Evolutionary conservation across 129 eudicot species (phyloP), one percentile per base, ranked within the genome.

Genomic region (Kitagawia praeruptora): DNA sequence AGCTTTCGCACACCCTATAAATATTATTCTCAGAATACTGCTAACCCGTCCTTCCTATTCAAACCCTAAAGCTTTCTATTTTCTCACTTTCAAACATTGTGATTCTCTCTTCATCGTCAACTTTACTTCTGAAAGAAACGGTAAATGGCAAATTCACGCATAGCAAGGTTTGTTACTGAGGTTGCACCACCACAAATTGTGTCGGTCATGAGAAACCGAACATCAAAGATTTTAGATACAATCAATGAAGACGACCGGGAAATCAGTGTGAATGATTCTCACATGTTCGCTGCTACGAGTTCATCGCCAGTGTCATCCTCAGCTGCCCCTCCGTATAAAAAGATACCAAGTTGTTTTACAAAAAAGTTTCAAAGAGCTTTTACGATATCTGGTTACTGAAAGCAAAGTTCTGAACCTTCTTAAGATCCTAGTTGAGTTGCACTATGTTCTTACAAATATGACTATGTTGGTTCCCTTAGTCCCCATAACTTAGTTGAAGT

Each of bases 151-250:
- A 84, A 85, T 64, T 82, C 90, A 75, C 80, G 90, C 47, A 80
- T 89, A 12, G 89, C 89, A 18, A 83, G 87, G 75, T 85, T 89
- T 78, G 89, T 87, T 12, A 87, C 81, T 8, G 90, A 89, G 87
- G 93, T 83, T 0, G 93, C 93, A 49, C 93, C 91, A 28, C 86
- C 91, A 3, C 89, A 87, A 63, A 73, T 89, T n/a, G 86, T 87
- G 77, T 76, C 81, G 31, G 41, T 85, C 71, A 86, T 85, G 91
- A 89, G 88, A 80, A 82, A 67, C 4, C 82, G 85, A 0, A 77
- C 86, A 25, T 63, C 83, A 38, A 81, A 83, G 77, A 83, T 89
- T 81, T 61, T 89, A 67, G 93, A 86, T 63, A 89, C 93, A 2
- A 89, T 89, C 37, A 83, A 75, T 13, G 93, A 89, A 81, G 90